These are phyloP conservation scores for Salvia sclarea DNA, from an alignment of 305 asterid genomes.

Conservation along the genomic window DNA sequence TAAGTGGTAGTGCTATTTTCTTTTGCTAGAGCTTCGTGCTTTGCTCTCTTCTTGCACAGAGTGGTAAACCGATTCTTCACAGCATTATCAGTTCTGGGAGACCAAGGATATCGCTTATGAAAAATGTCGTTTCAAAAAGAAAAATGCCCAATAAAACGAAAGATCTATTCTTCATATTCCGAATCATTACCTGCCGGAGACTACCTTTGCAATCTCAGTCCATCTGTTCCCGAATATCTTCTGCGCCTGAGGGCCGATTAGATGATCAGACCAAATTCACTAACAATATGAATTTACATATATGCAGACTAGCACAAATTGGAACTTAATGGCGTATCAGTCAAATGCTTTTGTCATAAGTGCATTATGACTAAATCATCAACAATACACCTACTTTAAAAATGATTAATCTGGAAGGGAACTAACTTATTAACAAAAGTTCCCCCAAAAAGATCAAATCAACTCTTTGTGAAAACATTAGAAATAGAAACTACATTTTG, in stretches of 20 bases:
- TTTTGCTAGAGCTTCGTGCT: constrained; percentile 83
- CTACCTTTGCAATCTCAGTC: constrained; percentile 99
- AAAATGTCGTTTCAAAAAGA: constrained; percentile 10
- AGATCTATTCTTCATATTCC: constrained; percentile 13
- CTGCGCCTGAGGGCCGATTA: constrained; percentile 70
- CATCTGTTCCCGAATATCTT: constrained; percentile 94
- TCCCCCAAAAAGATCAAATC: constrained; percentile 16
- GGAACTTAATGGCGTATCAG: neutral
- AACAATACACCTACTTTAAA: neutral
- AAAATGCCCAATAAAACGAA: neutral
- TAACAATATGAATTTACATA: neutral
- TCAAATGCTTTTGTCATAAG: constrained; percentile 3
- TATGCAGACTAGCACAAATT: neutral
- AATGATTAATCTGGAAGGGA: neutral
- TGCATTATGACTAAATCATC: constrained; percentile 24
- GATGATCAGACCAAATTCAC: constrained; percentile 35
- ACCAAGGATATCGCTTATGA: neutral
- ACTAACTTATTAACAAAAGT: constrained; percentile 15
- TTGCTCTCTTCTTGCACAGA: constrained; percentile 93
- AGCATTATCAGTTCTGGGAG: constrained; percentile 91
- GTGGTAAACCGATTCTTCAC: constrained; percentile 98
- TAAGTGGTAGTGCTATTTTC: constrained; percentile 65
- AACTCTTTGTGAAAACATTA: neutral
- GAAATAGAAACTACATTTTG: constrained; percentile 1
- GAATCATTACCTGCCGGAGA: constrained; percentile 88